Conservation (phyloP, 352 stramenopile species). For the Phytophthora uliginosa region DNA sequence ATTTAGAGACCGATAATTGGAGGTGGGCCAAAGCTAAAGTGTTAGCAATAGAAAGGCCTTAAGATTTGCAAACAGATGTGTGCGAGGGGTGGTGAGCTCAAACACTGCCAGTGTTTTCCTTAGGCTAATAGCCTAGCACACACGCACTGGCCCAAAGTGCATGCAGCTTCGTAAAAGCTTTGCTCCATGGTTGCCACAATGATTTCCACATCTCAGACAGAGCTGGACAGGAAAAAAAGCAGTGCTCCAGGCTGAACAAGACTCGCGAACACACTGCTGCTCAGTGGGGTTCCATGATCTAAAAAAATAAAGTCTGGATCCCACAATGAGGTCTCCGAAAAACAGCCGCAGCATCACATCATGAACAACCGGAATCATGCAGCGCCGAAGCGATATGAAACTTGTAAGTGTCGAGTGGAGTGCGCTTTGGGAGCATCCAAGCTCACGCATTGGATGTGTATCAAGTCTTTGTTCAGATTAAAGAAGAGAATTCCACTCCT, state of each 20-base stretch:
- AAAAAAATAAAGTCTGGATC: constrained; percentile 4
- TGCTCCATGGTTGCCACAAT: constrained; percentile 1
- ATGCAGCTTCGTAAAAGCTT: background rate
- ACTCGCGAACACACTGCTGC: constrained; percentile 6
- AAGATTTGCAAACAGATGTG: too few species aligned
- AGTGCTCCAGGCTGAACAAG: constrained; percentile 15
- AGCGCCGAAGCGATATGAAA: background rate
- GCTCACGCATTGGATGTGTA: background rate
- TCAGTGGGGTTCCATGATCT: background rate
- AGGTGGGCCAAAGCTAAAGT: too few species aligned
- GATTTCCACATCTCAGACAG: background rate
- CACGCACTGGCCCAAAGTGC: too few species aligned
- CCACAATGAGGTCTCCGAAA: constrained; percentile 3
- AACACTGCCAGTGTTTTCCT: too few species aligned
- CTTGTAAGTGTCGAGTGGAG: background rate
- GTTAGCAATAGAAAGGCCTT: too few species aligned
- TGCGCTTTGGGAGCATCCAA: background rate
- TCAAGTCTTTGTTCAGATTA: background rate
- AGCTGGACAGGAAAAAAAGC: constrained; percentile 5
- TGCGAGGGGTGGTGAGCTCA: too few species aligned
- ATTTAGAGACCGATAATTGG: too few species aligned
- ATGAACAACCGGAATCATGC: background rate
- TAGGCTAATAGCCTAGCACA: too few species aligned
- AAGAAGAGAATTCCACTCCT: background rate
- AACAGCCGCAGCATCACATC: background rate